Evolutionary conservation across 2,329 filamentous ascomycete genomes (phyloP).

Genomic region (Neonectria ditissima): DNA sequence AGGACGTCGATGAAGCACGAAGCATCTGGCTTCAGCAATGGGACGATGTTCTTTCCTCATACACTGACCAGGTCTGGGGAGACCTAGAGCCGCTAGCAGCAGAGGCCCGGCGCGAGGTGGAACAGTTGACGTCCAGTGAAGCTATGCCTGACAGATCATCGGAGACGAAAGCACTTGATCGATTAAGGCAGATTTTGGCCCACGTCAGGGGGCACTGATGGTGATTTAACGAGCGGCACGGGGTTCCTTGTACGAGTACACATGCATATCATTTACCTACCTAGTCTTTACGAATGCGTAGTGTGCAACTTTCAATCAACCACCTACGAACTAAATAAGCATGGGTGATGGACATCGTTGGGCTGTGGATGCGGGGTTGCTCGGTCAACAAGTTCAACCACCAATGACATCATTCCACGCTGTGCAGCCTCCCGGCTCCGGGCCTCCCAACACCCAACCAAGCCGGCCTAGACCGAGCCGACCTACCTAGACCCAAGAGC

Average conservation of each 20-base stretch:
- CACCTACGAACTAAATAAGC: conserved; percentile 13
- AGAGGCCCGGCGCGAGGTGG: conserved; percentile 68
- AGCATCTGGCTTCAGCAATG: conserved; percentile 66
- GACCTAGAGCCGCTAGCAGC: conserved; percentile 67
- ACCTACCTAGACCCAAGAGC: conserved; percentile 23
- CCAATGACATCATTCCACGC: conserved; percentile 46
- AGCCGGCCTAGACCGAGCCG: conserved; percentile 17
- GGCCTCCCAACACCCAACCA: conserved; percentile 6
- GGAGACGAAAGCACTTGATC: conserved; percentile 48
- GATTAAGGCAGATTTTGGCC: conserved; percentile 53
- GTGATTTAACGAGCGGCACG: not conserved
- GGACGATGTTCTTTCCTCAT: conserved; percentile 66
- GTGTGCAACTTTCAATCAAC: conserved; percentile 10
- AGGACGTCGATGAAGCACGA: conserved; percentile 53
- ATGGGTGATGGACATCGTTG: not conserved
- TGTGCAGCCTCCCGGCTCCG: conserved; percentile 17
- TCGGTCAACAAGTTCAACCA: conserved; percentile 42
- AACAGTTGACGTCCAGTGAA: conserved; percentile 49
- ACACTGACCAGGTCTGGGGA: conserved; percentile 77
- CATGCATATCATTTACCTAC: conserved; percentile 17
- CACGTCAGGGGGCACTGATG: conserved; percentile 50
- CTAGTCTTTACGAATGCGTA: conserved; percentile 7
- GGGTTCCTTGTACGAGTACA: not conserved
- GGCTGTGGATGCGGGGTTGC: conserved; percentile 40
- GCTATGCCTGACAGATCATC: conserved; percentile 26